Evolutionary conservation across 495 filamentous ascomycete genomes (phyloP).

Genomic region (Annulohypoxylon nitens): DNA sequence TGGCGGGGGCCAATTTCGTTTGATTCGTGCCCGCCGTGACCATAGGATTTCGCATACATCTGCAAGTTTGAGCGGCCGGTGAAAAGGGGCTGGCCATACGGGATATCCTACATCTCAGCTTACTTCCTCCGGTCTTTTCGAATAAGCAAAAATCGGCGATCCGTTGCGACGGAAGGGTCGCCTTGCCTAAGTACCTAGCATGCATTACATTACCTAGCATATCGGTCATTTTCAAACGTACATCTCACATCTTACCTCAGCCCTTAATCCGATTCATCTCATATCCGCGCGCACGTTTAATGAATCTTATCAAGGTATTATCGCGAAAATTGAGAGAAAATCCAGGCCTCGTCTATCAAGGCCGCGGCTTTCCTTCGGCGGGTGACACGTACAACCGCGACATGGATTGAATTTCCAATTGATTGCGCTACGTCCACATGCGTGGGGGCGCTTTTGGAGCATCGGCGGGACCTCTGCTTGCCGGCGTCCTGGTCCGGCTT

Average conservation of each 20-base stretch:
- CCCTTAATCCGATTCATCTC: slow-evolving; percentile 8
- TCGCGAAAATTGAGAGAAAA: neutral
- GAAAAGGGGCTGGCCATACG: slow-evolving; percentile 14
- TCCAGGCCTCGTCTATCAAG: slow-evolving; percentile 30
- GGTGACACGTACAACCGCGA: slow-evolving; percentile 22
- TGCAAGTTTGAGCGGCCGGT: slow-evolving; percentile 27
- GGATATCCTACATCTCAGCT: slow-evolving; percentile 5
- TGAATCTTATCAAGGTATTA: slow-evolving; percentile 21
- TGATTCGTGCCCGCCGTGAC: slow-evolving; percentile 48
- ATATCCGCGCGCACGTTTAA: slow-evolving; percentile 5
- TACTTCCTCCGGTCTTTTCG: slow-evolving; percentile 18
- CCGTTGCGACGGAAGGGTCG: slow-evolving; percentile 19
- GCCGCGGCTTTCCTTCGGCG: slow-evolving; percentile 31
- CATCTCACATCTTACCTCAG: slow-evolving; percentile 21
- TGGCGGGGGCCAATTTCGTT: slow-evolving; percentile 15
- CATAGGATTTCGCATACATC: slow-evolving; percentile 41
- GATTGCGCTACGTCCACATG: slow-evolving; percentile 32
- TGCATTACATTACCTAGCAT: slow-evolving; percentile 4
- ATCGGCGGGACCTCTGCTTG: neutral
- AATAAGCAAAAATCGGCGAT: slow-evolving; percentile 38
- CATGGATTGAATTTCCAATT: slow-evolving; percentile 33
- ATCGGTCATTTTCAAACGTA: neutral
- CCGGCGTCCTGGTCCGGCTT: slow-evolving; percentile 35
- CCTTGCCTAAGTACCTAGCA: slow-evolving; percentile 18
- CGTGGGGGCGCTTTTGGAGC: slow-evolving; percentile 27